A percentile compares a stretch with the other conserved stretches of the same genome.
Conservation (phyloP, 257 asterid genomes). For the Jaltomata sinuosa region DNA sequence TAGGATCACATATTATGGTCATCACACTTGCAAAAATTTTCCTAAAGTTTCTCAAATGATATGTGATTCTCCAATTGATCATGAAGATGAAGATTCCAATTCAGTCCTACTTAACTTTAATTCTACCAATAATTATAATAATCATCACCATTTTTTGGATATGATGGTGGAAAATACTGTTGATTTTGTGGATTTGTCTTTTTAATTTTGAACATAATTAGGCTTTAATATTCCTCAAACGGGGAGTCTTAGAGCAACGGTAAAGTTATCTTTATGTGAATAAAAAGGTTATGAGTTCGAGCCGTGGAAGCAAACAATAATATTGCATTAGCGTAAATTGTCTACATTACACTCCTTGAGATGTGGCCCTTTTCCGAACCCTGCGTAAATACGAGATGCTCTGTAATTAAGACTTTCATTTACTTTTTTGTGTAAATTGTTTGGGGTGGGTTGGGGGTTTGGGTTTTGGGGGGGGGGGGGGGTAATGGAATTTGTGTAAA, state of each 20-base stretch:
- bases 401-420: neutral
- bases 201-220: neutral
- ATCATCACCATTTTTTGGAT: neutral
- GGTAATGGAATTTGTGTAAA: neutral
- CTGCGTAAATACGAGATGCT: too few relatives aligned
- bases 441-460: too few relatives aligned
- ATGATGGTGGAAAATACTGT: neutral
- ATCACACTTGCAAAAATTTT: slow-evolving; percentile 38
- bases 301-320: neutral
- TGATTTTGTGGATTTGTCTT: neutral
- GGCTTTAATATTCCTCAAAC: neutral
- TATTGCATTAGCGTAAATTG: neutral
- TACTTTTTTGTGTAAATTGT: neutral
- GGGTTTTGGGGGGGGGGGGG: neutral
- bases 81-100: slow-evolving; percentile 9
- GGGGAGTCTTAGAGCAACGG: neutral
- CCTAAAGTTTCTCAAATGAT: slow-evolving; percentile 8
- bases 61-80: slow-evolving; percentile 3
- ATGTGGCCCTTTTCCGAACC: neutral
- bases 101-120: slow-evolving; percentile 35
- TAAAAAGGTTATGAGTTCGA: neutral
- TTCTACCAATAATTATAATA: slow-evolving; percentile 1
- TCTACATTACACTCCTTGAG: too few relatives aligned
- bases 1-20: slow-evolving; percentile 45
- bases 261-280: neutral